Evolutionary conservation across 306 rosid species (phyloP), one percentile per base, ranked within the genome.

Genomic region (Trichosanthes cucumerina): DNA sequence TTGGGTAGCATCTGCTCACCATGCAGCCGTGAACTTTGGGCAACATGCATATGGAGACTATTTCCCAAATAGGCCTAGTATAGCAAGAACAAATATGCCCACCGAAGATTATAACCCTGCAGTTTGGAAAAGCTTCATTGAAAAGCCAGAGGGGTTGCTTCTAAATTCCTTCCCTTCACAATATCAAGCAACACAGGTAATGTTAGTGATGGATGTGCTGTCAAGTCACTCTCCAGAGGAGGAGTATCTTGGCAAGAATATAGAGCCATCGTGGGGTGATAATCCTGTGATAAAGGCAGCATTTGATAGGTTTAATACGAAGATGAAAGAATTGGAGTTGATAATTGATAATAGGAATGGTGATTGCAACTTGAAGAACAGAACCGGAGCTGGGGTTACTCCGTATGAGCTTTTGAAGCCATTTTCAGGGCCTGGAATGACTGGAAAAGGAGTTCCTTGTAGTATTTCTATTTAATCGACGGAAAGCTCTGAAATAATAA

Each of bases 391-490:
- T 52, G 97, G 97, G 28, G 72, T 88, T 80, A 58, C 87, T 5
- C 94, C 97, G 0, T 91, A 93, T 14, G 87, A 90, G 83, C 96
- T 93, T 82, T 80, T 93, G 86, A 91, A 93, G 86, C 97, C 96
- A 19, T 82, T 83, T 76, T 93, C 97, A 1, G 78, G 82, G 43
- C 90, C 93, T 23, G 97, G 93, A 16, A 89, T 91, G 2, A 93
- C 97, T 5, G 87, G 83, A 41, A 86, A 75, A 79, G 97, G 97
- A 18, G 96, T 93, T 81, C 97, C 97, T 0, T 86, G 88, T 75
- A 93, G 97, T 54, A 84, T 93, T 76, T 93, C 93, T 31, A 93
- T 93, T 76, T 93, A 79, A 66, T 19, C 16, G 0, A 59, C 4
- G 71, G 28, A 60, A 5, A 57, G 9, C 15, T 57, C 64, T 57